These are phyloP conservation scores for Asterophora parasitica DNA, from an alignment of 768 basidiomycete species.

Conservation along the genomic window DNA sequence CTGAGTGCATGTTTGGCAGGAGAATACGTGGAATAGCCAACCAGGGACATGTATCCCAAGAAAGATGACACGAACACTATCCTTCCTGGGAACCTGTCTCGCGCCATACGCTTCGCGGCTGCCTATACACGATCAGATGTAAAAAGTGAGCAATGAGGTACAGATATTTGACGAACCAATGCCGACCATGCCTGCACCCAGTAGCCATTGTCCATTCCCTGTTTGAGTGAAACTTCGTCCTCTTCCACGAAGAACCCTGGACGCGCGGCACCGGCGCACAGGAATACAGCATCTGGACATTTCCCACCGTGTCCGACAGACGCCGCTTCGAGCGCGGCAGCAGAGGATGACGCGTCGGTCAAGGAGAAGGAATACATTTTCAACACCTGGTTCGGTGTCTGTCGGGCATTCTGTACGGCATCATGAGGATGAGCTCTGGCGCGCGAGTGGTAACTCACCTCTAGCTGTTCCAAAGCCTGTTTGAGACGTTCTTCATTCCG, in stretches of 20 bases:
- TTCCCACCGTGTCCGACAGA: conserved; percentile 47
- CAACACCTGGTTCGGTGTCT: conserved; percentile 56
- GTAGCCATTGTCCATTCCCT: conserved; percentile 40
- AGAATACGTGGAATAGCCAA: conserved; percentile 77
- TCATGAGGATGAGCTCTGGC: not conserved
- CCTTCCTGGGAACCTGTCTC: conserved; percentile 52
- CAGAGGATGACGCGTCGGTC: conserved; percentile 44
- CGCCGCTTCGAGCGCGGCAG: conserved; percentile 58
- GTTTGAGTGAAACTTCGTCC: conserved; percentile 49
- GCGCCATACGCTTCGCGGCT: conserved; percentile 62
- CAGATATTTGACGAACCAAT: conserved; percentile 47
- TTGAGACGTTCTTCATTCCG: conserved; percentile 63
- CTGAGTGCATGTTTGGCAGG: conserved; percentile 85
- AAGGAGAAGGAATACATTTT: conserved; percentile 65
- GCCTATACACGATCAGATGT: conserved; percentile 47
- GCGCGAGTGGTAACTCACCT: conserved; percentile 51
- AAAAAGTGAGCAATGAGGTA: conserved; percentile 30
- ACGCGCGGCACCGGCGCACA: conserved; percentile 69
- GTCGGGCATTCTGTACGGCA: conserved; percentile 42
- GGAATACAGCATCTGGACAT: conserved; percentile 72
- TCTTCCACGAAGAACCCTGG: conserved; percentile 77
- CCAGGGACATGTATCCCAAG: conserved; percentile 71
- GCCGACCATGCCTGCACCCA: conserved; percentile 56
- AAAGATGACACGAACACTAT: conserved; percentile 76
- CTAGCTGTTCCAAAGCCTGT: conserved; percentile 55